A percentile compares a stretch with the other conserved stretches of the same genome.
These are phyloP conservation scores for Oenanthe sinensis DNA, from an alignment of 129 eudicot species.

Conservation along the genomic window DNA sequence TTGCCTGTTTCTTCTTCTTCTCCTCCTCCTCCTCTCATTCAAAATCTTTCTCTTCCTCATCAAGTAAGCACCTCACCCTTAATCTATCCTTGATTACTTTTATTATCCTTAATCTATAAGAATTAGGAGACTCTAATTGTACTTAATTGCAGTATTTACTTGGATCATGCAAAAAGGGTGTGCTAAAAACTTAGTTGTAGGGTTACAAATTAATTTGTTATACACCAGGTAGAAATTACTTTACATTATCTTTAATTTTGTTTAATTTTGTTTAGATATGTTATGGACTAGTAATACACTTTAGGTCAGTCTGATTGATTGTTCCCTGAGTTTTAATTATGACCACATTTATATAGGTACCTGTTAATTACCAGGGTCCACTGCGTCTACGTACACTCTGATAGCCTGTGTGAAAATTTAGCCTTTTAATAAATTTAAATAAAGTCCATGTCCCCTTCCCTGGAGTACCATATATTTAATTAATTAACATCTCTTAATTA, in stretches of 20 bases:
- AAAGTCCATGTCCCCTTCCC: not conserved
- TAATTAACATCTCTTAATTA: not conserved
- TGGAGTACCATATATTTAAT: not conserved
- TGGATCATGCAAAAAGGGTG: too few species aligned
- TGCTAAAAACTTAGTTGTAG: too few species aligned
- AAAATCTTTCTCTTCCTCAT: not conserved
- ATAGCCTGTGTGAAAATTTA: not conserved
- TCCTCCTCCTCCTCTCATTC: slow-evolving; percentile 1
- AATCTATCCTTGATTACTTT: not conserved
- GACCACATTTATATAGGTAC: not conserved
- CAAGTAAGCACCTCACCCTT: slow-evolving; percentile 25
- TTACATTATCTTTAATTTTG: too few species aligned
- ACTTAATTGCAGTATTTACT: too few species aligned
- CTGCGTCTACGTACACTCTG: not conserved
- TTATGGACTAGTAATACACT: not conserved
- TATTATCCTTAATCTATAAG: too few species aligned
- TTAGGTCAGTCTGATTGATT: not conserved
- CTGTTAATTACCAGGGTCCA: not conserved
- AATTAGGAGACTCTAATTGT: too few species aligned
- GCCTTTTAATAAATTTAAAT: not conserved
- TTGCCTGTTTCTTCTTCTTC: slow-evolving; percentile 59
- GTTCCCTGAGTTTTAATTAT: not conserved
- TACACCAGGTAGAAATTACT: not conserved
- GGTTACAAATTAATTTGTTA: too few species aligned
- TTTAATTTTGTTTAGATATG: not conserved